Conservation (phyloP, 108 stramenopile genomes). For the Nannochloropsis gaditana region DNA sequence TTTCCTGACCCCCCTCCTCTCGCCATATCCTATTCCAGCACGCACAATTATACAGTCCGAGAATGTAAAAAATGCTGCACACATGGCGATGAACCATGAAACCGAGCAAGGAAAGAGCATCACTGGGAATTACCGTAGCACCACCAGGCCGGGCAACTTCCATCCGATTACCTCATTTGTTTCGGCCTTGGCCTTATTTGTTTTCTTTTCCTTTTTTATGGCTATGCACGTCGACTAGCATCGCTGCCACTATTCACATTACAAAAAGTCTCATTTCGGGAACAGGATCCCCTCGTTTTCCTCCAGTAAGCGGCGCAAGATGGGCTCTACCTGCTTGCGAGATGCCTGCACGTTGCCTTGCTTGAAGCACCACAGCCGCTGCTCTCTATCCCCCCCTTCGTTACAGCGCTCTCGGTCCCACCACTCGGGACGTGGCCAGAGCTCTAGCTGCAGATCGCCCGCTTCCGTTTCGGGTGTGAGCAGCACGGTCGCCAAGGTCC, state of each 20-base stretch:
- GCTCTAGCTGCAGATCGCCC: not conserved
- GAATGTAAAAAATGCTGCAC: too few species aligned
- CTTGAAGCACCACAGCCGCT: not conserved
- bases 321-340: not conserved
- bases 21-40: too few species aligned
- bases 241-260: not conserved
- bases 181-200: not conserved
- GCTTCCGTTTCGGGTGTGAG: constrained; percentile 5
- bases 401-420: not conserved
- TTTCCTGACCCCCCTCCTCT: too few species aligned
- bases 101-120: too few species aligned
- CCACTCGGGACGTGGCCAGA: not conserved
- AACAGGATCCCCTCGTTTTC: not conserved
- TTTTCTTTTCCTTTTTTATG: not conserved
- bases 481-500: not conserved
- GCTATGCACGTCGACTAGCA: not conserved
- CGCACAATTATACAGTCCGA: too few species aligned
- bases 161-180: not conserved
- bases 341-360: constrained; percentile 6
- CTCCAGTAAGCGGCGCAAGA: not conserved
- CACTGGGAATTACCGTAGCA: too few species aligned
- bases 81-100: too few species aligned
- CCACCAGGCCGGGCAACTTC: too few species aligned
- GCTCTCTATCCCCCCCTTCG: not conserved
- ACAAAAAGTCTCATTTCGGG: not conserved